phyloP scores from a whole-genome alignment of 129 eudicot species.

The Helianthus annuus region DNA sequence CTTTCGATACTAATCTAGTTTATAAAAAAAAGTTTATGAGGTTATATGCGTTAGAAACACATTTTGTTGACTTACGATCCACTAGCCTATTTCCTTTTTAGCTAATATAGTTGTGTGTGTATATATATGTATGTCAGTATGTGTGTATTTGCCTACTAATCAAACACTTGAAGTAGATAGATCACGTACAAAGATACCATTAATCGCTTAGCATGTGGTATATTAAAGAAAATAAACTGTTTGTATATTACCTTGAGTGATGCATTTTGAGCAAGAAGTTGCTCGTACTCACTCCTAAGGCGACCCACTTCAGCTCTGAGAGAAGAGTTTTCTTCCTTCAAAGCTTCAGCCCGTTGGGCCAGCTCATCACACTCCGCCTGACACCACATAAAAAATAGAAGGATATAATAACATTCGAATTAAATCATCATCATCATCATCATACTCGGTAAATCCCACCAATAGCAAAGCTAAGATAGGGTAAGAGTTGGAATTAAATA shows the following conservation, averaged over 20 bases:
- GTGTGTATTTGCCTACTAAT: not conserved
- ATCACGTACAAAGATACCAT: not conserved
- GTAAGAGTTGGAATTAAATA: not conserved
- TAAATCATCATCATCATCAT: no score
- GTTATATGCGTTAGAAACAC: not conserved
- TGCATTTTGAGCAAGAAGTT: conserved; percentile 70
- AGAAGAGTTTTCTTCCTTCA: conserved; percentile 71
- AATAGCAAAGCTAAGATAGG: no score
- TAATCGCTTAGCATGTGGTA: not conserved
- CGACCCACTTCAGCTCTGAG: conserved; percentile 76
- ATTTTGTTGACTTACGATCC: not conserved
- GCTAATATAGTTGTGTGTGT: not conserved
- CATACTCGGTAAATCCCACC: no score
- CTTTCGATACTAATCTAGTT: no score
- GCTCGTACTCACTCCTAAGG: conserved; percentile 65
- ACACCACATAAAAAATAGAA: conserved; percentile 6
- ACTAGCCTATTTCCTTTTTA: not conserved
- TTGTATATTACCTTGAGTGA: conserved; percentile 59
- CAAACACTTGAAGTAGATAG: not conserved
- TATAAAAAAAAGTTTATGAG: not conserved
- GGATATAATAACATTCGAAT: not conserved
- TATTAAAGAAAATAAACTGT: not conserved
- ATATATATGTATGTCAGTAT: no score
- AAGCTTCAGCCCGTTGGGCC: conserved; percentile 81
- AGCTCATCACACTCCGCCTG: conserved; percentile 96